These are phyloP conservation scores for Cladosporium sp. DNA, from an alignment of 2,329 filamentous ascomycete species.

Conservation along the genomic window DNA sequence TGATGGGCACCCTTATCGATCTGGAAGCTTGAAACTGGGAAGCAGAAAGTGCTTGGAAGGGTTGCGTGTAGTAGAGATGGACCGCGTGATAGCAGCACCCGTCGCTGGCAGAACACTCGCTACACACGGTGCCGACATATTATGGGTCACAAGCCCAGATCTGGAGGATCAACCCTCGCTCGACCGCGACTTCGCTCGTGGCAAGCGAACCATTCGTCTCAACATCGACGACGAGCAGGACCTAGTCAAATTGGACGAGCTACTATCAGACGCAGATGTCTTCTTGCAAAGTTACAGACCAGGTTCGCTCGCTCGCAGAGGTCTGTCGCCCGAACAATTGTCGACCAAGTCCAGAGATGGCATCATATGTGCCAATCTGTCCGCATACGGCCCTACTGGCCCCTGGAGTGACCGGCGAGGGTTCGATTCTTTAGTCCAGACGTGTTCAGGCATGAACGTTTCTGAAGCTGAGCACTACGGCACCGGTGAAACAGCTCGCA, in stretches of 20 bases:
- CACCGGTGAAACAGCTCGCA: slow-evolving; percentile 41
- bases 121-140: slow-evolving; percentile 34
- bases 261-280: slow-evolving; percentile 43
- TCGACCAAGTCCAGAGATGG: slow-evolving; percentile 35
- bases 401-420: slow-evolving; percentile 51
- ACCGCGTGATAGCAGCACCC: slow-evolving; percentile 34
- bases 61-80: slow-evolving; percentile 36
- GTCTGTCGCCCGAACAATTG: slow-evolving; percentile 44
- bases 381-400: slow-evolving; percentile 53
- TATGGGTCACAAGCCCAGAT: slow-evolving; percentile 33
- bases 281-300: slow-evolving; percentile 52
- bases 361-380: slow-evolving; percentile 54
- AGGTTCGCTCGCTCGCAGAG: slow-evolving; percentile 47
- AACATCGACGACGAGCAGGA: slow-evolving; percentile 36
- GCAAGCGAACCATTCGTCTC: slow-evolving; percentile 36
- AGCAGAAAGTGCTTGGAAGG: slow-evolving; percentile 37
- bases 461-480: slow-evolving; percentile 53
- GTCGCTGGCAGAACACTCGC: slow-evolving; percentile 33
- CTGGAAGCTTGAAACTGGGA: slow-evolving; percentile 20
- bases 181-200: slow-evolving; percentile 31
- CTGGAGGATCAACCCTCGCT: slow-evolving; percentile 30
- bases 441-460: slow-evolving; percentile 57
- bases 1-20: slow-evolving; percentile 10
- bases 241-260: slow-evolving; percentile 28
- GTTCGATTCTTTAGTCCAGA: slow-evolving; percentile 59